These are phyloP conservation scores for Thalassiosira sp. DNA, from an alignment of 352 stramenopile genomes.

Conservation along the genomic window DNA sequence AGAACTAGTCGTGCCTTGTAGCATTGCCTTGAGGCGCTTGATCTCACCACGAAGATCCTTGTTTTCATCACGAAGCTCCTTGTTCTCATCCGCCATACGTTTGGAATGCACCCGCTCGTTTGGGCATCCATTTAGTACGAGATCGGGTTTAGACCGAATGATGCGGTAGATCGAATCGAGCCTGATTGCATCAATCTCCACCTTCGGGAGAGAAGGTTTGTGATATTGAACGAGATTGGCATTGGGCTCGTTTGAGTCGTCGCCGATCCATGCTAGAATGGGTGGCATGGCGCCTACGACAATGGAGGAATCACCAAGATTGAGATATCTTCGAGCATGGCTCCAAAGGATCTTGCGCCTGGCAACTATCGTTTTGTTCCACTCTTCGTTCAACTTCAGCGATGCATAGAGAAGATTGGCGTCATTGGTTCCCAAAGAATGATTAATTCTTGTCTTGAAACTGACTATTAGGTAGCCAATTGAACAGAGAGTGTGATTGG, in stretches of 20 bases:
- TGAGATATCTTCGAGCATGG: constrained; percentile 9
- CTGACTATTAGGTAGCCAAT: not conserved
- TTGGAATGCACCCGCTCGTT: not conserved
- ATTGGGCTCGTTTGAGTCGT: constrained; percentile 8
- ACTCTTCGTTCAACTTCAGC: constrained; percentile 5
- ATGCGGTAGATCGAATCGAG: constrained; percentile 21
- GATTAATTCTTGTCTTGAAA: not conserved
- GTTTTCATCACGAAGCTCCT: not conserved
- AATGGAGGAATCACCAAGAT: constrained; percentile 19
- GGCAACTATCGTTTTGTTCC: not conserved
- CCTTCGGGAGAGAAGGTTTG: constrained; percentile 8
- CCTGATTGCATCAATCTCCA: not conserved
- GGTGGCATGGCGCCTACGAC: not conserved
- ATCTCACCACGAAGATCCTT: not conserved
- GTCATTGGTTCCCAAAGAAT: constrained; percentile 3
- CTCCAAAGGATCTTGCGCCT: constrained; percentile 15
- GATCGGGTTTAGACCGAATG: constrained; percentile 1
- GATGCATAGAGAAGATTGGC: constrained; percentile 18
- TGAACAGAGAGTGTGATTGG: constrained; percentile 14
- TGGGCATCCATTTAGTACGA: not conserved
- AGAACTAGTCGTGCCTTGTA: not conserved
- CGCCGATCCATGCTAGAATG: constrained; percentile 7
- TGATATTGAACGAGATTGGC: constrained; percentile 22
- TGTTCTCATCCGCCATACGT: not conserved
- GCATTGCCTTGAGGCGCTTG: not conserved